These are phyloP conservation scores for Dendrobium huoshanense DNA, from an alignment of 106 monocot species.

Conservation along the genomic window DNA sequence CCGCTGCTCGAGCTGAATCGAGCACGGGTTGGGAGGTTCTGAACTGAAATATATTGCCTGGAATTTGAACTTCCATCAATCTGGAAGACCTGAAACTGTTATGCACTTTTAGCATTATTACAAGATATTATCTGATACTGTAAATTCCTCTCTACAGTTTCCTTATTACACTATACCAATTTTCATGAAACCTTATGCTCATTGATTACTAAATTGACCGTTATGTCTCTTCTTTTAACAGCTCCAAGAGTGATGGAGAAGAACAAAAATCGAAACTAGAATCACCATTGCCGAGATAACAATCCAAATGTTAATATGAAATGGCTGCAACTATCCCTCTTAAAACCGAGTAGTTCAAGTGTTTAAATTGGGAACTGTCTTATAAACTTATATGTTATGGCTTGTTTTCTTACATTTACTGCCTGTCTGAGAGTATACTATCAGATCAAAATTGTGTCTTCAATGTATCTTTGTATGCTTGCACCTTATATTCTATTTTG, in stretches of 20 bases:
- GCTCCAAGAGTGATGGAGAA: conserved; percentile 58
- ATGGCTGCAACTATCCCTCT: conserved; percentile 12
- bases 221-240: conserved; percentile 2
- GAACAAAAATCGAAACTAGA: conserved; percentile 38
- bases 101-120: no score
- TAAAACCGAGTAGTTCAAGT: conserved; percentile 8
- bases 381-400: conserved; percentile 11
- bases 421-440: background rate
- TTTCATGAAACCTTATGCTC: background rate
- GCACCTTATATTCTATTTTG: conserved; percentile 8
- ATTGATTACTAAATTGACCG: background rate
- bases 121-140: no score
- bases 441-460: background rate
- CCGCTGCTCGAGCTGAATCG: no score
- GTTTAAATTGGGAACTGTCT: conserved; percentile 12
- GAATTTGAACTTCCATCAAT: no score
- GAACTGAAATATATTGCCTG: no score
- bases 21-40: no score
- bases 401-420: conserved; percentile 16
- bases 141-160: no score
- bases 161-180: background rate
- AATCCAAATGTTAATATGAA: background rate
- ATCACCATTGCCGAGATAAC: background rate
- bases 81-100: no score
- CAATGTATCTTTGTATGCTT: conserved; percentile 7